Conservation (phyloP, 2,329 filamentous ascomycete species). For the Zymoseptoria brevis region DNA sequence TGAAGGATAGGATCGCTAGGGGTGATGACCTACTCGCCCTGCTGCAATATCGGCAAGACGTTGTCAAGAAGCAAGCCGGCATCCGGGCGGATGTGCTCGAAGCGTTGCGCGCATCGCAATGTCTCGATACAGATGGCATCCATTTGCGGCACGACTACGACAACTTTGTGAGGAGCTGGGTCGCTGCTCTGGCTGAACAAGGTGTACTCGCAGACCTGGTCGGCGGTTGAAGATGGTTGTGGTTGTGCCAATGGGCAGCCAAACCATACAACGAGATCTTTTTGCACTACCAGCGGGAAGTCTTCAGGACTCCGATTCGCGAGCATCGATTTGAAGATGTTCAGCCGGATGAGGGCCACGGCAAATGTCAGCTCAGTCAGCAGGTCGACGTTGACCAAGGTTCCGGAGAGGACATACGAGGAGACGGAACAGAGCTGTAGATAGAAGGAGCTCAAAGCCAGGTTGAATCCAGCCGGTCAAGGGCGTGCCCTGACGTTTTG, state of each 20-base stretch:
- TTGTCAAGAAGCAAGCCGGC: constrained; percentile 36
- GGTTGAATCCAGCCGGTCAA: neutral
- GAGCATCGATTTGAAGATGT: neutral
- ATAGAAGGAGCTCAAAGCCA: neutral
- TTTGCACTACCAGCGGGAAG: neutral
- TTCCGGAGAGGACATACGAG: neutral
- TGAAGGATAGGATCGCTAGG: constrained; percentile 20
- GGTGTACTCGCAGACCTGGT: constrained; percentile 44
- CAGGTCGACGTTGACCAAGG: neutral
- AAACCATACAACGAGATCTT: neutral
- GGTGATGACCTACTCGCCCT: constrained; percentile 26
- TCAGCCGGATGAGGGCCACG: neutral
- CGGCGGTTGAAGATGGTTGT: constrained; percentile 7
- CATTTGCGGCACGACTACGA: constrained; percentile 57
- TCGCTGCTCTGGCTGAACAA: constrained; percentile 60
- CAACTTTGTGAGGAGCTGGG: constrained; percentile 56
- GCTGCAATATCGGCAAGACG: constrained; percentile 31
- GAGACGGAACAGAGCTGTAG: neutral
- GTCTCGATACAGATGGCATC: constrained; percentile 47
- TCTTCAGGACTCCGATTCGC: neutral
- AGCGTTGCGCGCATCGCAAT: constrained; percentile 40
- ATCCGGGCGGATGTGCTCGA: constrained; percentile 42
- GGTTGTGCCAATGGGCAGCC: neutral
- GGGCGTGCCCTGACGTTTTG: neutral
- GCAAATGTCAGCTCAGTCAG: neutral